These are phyloP conservation scores for Paralagenidium karlingii DNA, from an alignment of 352 stramenopile genomes.

Conservation along the genomic window DNA sequence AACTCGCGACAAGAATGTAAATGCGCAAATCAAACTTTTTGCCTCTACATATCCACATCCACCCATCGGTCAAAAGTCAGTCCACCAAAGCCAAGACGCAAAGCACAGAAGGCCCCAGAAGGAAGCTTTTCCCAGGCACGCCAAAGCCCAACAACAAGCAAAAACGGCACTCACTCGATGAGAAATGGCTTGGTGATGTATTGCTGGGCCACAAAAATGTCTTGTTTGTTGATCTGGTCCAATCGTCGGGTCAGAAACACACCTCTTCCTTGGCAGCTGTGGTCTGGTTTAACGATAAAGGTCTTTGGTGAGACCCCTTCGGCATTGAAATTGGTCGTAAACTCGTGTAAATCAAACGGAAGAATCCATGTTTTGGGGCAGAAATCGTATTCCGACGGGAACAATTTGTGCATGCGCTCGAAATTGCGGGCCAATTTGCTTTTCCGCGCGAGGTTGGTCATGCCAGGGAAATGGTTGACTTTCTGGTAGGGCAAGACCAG, in stretches of 20 bases:
- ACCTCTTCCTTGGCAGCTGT: slow-evolving; percentile 80
- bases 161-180: no score
- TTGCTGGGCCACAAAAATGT: slow-evolving; percentile 80
- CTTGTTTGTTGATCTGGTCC: slow-evolving; percentile 76
- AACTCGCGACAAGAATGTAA: slow-evolving; percentile 85
- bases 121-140: no score
- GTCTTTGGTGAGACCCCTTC: slow-evolving; percentile 82
- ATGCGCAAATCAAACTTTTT: slow-evolving; percentile 92
- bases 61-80: slow-evolving; percentile 14
- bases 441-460: slow-evolving; percentile 92
- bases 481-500: slow-evolving; percentile 86
- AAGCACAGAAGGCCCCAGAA: no score
- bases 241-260: slow-evolving; percentile 92
- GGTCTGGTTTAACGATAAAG: slow-evolving; percentile 94
- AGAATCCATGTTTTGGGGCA: slow-evolving; percentile 95
- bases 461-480: slow-evolving; percentile 94
- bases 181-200: slow-evolving; percentile 69
- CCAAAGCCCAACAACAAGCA: no score
- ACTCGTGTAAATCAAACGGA: slow-evolving; percentile 88
- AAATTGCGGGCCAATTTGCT: slow-evolving; percentile 92
- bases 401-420: slow-evolving; percentile 91
- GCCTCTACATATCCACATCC: no score
- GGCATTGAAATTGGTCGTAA: slow-evolving; percentile 85
- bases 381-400: slow-evolving; percentile 88
- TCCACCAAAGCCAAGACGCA: no score